Evolutionary conservation across 805 yeast genomes (phyloP).

Genomic region (Teunomyces panamensis): DNA sequence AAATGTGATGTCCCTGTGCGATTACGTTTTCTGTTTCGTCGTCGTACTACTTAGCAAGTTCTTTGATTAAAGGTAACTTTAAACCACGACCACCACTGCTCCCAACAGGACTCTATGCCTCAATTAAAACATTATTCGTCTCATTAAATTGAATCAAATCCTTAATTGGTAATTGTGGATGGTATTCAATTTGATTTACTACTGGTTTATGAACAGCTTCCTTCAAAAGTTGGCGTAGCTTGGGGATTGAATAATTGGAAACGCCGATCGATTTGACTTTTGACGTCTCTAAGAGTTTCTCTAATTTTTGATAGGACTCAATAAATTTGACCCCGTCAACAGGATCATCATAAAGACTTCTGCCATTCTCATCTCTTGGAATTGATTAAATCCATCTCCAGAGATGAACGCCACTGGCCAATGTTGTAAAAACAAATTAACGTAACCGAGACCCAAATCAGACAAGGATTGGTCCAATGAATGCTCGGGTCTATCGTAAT

Average conservation of each 20-base stretch:
- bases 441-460: slow-evolving; percentile 43
- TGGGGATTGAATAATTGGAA: slow-evolving; percentile 44
- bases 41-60: slow-evolving; percentile 56
- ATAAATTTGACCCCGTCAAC: slow-evolving; percentile 29
- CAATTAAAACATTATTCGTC: slow-evolving; percentile 37
- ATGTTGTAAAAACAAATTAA: slow-evolving; percentile 46
- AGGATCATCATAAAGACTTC: slow-evolving; percentile 32
- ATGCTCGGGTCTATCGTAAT: slow-evolving; percentile 37
- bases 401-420: slow-evolving; percentile 47
- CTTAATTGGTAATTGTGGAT: slow-evolving; percentile 34
- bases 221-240: slow-evolving; percentile 30
- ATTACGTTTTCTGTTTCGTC: slow-evolving; percentile 56
- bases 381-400: slow-evolving; percentile 37
- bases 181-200: slow-evolving; percentile 48
- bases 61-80: slow-evolving; percentile 46
- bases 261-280: slow-evolving; percentile 56
- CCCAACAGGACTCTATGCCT: slow-evolving; percentile 66
- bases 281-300: slow-evolving; percentile 23
- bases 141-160: slow-evolving; percentile 40
- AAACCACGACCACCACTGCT: slow-evolving; percentile 62
- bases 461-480: slow-evolving; percentile 41
- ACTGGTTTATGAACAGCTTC: slow-evolving; percentile 47
- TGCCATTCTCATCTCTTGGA: slow-evolving; percentile 38
- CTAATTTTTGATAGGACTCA: slow-evolving; percentile 28
- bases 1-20: slow-evolving; percentile 57